Evolutionary conservation across 2,329 filamentous ascomycete species (phyloP), one percentile per base, ranked within the genome.

Genomic region (Alternaria sp.): DNA sequence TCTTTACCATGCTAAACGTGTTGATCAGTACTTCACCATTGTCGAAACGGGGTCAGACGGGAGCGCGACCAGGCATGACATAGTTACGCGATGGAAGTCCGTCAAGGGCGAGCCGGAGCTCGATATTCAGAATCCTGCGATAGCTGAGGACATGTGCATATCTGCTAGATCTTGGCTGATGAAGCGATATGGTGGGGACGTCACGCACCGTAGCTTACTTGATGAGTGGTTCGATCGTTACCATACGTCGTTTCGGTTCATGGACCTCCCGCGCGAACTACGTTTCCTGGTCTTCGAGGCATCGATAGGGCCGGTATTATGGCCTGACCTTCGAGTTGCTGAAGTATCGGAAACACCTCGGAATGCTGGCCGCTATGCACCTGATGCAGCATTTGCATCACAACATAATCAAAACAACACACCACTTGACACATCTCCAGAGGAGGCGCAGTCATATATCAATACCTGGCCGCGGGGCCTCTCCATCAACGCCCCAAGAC

Each of bases 171-270:
- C 36, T 2, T 40, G 36, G 36, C 36, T 40, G 8, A 3, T 10
- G n/a, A 5, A 40, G 1, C 5, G 3, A 40, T 40, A 40, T 10
- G n/a, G 36, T 2, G 36, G 36, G 2, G 32, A 40, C 1, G 9
- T n/a, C 15, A n/a, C 32, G 0, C 15, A 1, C 2, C 15, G 32
- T 0, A 15, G 1, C 15, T 1, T 40, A 10, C 2, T 40, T 1
- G 2, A 40, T 1, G 32, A 40, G 36, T 40, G 36, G 36, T 40
- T 40, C n/a, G 36, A 40, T 6, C 36, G 0, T 40, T 40, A 40
- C 9, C 36, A 40, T 5, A 40, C 8, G 9, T 40, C 36, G 8
- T 40, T 40, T 17, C 36, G 8, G 5, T 40, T 40, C n/a, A 10
- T 40, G 36, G 8, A 40, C 2, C 36, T 40, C 5, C 36, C 36